Evolutionary conservation across 1,284 basidiomycete species (phyloP).

Genomic region (Ceratobasidium papillatum): DNA sequence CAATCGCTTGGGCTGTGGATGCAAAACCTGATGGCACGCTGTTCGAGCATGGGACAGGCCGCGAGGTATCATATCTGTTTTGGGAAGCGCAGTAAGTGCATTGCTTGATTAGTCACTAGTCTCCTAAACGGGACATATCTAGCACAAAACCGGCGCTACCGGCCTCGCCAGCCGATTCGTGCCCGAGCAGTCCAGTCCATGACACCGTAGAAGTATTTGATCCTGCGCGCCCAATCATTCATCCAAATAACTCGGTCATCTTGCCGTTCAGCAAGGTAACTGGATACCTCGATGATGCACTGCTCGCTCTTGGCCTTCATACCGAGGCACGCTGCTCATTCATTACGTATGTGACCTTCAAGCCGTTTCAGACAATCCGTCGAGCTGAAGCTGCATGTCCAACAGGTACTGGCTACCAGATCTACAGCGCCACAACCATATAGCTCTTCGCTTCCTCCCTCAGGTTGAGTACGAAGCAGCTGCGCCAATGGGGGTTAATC

Average conservation of each 20-base stretch:
- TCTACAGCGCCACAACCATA: conserved; percentile 52
- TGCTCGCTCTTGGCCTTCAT: conserved; percentile 54
- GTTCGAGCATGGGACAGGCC: conserved; percentile 45
- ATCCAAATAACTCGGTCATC: neutral
- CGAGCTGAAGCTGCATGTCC: too few species aligned
- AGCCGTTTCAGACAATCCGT: too few species aligned
- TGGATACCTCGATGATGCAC: conserved; percentile 53
- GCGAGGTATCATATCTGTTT: conserved; percentile 51
- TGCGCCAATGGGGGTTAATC: conserved; percentile 54
- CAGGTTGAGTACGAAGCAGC: conserved; percentile 56
- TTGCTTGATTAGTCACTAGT: too few species aligned
- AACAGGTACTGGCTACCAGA: conserved; percentile 57
- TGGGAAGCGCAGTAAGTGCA: conserved; percentile 52
- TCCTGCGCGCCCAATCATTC: neutral
- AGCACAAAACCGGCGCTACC: conserved; percentile 44
- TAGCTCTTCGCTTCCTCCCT: conserved; percentile 59
- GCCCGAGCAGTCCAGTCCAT: conserved; percentile 43
- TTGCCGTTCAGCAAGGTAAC: conserved; percentile 11
- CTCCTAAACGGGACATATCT: too few species aligned
- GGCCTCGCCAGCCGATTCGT: neutral
- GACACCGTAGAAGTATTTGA: conserved; percentile 38
- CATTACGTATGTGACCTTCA: conserved; percentile 50
- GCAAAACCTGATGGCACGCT: conserved; percentile 49
- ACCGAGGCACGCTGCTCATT: conserved; percentile 58
- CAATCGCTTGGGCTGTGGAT: conserved; percentile 49